A percentile compares a stretch with the other conserved stretches of the same genome.
Conservation (phyloP, 176 grass and related monocot genomes). For the Neostapfia colusana region DNA sequence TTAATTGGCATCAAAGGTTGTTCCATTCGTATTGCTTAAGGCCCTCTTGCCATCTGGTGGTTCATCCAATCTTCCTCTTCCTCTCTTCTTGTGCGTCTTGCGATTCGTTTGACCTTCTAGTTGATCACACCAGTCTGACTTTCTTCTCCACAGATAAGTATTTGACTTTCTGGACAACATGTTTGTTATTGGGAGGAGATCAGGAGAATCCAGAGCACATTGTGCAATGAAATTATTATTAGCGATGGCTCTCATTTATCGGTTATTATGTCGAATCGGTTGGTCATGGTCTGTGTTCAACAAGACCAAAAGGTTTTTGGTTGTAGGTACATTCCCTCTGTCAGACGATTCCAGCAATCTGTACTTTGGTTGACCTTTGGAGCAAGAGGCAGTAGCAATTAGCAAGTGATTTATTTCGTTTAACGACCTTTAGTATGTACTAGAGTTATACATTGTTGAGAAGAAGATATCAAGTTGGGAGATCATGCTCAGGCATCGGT, state of each 20-base stretch:
- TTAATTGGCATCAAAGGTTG: conserved; percentile 25
- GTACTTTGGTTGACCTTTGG: conserved; percentile 25
- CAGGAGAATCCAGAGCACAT: conserved; percentile 6
- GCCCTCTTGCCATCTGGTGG: conserved; percentile 8
- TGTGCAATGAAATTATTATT: conserved; percentile 5
- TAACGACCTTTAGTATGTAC: background rate
- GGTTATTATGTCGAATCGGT: background rate
- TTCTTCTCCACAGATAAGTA: conserved; percentile 3
- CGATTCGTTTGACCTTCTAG: conserved; percentile 32
- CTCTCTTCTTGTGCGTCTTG: background rate
- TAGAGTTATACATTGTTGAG: conserved; percentile 19
- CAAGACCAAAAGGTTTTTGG: background rate
- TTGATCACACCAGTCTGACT: conserved; percentile 16
- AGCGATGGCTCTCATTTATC: too few relatives aligned
- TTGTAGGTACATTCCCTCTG: conserved; percentile 1
- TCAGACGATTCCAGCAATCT: conserved; percentile 10
- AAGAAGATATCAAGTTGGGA: background rate
- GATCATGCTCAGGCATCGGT: conserved; percentile 8
- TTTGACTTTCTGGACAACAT: conserved; percentile 33
- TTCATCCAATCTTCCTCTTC: background rate
- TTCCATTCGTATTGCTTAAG: conserved; percentile 20
- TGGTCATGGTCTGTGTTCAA: conserved; percentile 12
- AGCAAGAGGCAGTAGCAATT: background rate
- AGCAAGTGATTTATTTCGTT: background rate
- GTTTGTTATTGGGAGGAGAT: background rate